A percentile compares a stretch with the other conserved stretches of the same genome.
Conservation (phyloP, 805 yeast genomes). For the Candida khao-thaluensis region DNA sequence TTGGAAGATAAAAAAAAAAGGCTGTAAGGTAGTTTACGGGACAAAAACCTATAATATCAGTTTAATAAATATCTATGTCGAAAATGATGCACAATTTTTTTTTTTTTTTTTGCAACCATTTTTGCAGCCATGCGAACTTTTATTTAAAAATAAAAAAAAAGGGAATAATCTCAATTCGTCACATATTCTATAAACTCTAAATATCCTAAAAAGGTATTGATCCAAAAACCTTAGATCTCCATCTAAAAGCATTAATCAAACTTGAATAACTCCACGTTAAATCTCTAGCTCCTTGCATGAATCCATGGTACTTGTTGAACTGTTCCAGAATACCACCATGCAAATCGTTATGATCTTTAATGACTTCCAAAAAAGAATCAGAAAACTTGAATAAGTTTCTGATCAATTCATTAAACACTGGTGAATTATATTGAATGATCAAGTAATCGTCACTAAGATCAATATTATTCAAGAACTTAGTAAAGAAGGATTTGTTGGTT, state of each 20-base stretch:
- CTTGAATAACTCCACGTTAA: conserved; percentile 92
- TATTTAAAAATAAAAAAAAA: too few relatives aligned
- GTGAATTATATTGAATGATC: conserved; percentile 36
- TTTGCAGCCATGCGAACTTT: too few relatives aligned
- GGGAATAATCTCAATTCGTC: too few relatives aligned
- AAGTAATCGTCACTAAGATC: conserved; percentile 19
- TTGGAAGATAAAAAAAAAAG: too few relatives aligned
- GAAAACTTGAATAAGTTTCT: conserved; percentile 51
- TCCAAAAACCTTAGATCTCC: conserved; percentile 42
- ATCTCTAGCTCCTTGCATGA: conserved; percentile 81
- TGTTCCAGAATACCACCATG: conserved; percentile 86
- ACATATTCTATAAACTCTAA: conserved; percentile 5
- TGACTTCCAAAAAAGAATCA: conserved; percentile 63
- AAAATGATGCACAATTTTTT: too few relatives aligned
- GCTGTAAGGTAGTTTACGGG: too few relatives aligned
- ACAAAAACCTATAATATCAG: too few relatives aligned
- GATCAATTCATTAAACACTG: conserved; percentile 48
- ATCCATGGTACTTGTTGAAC: conserved; percentile 77
- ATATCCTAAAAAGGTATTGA: neutral
- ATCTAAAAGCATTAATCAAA: conserved; percentile 64
- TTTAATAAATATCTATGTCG: too few relatives aligned
- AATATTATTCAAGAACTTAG: conserved; percentile 27
- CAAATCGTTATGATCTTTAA: conserved; percentile 57
- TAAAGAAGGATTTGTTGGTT: conserved; percentile 28
- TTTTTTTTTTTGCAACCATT: too few relatives aligned